Evolutionary conservation across 345 rosid species (phyloP).

Genomic region (Brassica carinata): DNA sequence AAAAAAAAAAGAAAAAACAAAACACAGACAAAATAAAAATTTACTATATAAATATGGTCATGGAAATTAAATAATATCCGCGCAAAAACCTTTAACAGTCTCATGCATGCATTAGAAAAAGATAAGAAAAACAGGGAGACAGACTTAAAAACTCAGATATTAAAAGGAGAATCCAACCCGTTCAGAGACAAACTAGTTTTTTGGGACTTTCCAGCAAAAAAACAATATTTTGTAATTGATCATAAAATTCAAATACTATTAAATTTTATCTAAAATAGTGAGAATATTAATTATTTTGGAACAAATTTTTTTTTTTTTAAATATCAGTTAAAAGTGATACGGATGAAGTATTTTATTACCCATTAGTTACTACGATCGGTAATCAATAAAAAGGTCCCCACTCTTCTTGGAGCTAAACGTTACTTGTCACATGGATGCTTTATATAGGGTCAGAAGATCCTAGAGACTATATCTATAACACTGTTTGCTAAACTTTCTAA

Average conservation of each 20-base stretch:
- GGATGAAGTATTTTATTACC: neutral
- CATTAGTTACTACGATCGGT: slow-evolving; percentile 30
- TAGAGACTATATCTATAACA: neutral
- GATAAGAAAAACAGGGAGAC: neutral
- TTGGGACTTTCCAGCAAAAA: neutral
- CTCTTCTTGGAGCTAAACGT: slow-evolving; percentile 20
- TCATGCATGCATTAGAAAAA: slow-evolving; percentile 28
- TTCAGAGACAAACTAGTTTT: slow-evolving; percentile 11
- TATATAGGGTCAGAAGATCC: neutral
- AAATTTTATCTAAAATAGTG: too few species aligned
- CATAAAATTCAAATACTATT: too few species aligned
- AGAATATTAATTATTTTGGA: too few species aligned
- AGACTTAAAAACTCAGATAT: slow-evolving; percentile 24
- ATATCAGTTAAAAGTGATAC: too few species aligned
- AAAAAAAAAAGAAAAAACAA: too few species aligned
- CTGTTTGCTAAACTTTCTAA: neutral
- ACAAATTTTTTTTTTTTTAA: too few species aligned
- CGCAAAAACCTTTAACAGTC: slow-evolving; percentile 21
- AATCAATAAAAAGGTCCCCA: slow-evolving; percentile 38
- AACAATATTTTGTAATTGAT: too few species aligned
- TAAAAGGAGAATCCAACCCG: slow-evolving; percentile 10
- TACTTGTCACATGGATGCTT: neutral
- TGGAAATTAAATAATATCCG: slow-evolving; percentile 10
- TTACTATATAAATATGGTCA: neutral
- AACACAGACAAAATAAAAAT: neutral